A percentile compares a stretch with the other conserved stretches of the same genome.
Conservation (phyloP, 768 basidiomycete species). For the Gymnopilus junonius region DNA sequence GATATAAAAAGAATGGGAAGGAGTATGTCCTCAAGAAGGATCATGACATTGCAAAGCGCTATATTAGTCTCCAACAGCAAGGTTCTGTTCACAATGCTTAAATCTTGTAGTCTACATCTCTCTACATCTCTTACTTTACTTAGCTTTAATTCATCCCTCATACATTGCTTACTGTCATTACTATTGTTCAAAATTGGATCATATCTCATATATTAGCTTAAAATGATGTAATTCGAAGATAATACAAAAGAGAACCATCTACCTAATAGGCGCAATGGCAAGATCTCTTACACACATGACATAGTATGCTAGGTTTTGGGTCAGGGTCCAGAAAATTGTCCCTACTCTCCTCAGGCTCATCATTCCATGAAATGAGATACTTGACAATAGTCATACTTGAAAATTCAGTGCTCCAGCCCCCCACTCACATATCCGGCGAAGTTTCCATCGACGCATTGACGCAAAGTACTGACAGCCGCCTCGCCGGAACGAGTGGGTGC, state of each 20-base stretch:
- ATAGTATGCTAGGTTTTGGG: slow-evolving; percentile 18
- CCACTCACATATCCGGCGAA: slow-evolving; percentile 46
- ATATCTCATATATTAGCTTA: too few species aligned
- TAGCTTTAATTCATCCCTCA: neutral
- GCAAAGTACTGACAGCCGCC: slow-evolving; percentile 38
- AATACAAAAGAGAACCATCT: neutral
- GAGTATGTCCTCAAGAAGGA: neutral
- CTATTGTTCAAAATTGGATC: neutral
- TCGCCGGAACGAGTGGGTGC: too few species aligned
- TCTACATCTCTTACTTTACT: neutral
- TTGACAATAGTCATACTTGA: slow-evolving; percentile 44
- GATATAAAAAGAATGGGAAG: slow-evolving; percentile 4
- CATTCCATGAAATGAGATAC: too few species aligned
- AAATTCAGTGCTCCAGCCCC: slow-evolving; percentile 48
- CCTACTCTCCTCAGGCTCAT: slow-evolving; percentile 33
- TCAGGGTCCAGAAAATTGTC: slow-evolving; percentile 42
- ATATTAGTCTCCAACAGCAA: too few species aligned
- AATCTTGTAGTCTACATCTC: too few species aligned
- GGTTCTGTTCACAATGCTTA: neutral
- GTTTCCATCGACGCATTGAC: slow-evolving; percentile 33
- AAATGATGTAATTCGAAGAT: too few species aligned
- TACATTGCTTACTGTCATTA: neutral
- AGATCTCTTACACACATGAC: slow-evolving; percentile 15
- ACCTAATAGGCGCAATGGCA: slow-evolving; percentile 18
- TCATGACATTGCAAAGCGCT: slow-evolving; percentile 7